A percentile compares a stretch with the other conserved stretches of the same genome.
Evolutionary conservation across 176 grass and related monocot species (phyloP).

Genomic region (Eleusine indica): DNA sequence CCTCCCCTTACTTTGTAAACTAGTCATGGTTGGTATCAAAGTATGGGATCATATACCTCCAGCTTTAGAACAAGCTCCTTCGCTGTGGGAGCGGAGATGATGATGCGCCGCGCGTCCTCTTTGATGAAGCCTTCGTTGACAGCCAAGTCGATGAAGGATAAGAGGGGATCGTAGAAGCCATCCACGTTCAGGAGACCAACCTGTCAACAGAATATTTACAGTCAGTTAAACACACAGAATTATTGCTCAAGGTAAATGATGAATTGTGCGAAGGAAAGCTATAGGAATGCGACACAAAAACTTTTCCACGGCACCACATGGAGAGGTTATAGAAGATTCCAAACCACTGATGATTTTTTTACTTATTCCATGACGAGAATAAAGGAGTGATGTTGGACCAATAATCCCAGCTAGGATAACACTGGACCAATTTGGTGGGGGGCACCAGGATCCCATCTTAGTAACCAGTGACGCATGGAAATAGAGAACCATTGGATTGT

Average conservation of each 20-base stretch:
- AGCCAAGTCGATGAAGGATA: constrained; percentile 87
- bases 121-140: constrained; percentile 85
- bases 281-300: background rate
- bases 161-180: constrained; percentile 81
- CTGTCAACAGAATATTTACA: constrained; percentile 40
- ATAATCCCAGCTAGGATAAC: constrained; percentile 31
- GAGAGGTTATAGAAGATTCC: background rate
- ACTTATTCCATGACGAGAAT: background rate
- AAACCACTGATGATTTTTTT: background rate
- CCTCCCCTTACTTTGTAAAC: background rate
- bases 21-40: background rate
- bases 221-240: background rate
- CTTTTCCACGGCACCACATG: background rate
- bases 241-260: background rate
- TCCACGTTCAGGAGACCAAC: constrained; percentile 92
- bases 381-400: background rate
- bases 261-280: background rate
- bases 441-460: constrained; percentile 17
- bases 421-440: constrained; percentile 19
- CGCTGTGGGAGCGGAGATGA: constrained; percentile 73
- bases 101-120: constrained; percentile 62
- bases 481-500: background rate
- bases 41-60: constrained; percentile 48
- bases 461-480: constrained; percentile 11
- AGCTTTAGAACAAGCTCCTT: constrained; percentile 83